Evolutionary conservation across 805 yeast species (phyloP).

Genomic region (Saccharomycopsis fibuligera): DNA sequence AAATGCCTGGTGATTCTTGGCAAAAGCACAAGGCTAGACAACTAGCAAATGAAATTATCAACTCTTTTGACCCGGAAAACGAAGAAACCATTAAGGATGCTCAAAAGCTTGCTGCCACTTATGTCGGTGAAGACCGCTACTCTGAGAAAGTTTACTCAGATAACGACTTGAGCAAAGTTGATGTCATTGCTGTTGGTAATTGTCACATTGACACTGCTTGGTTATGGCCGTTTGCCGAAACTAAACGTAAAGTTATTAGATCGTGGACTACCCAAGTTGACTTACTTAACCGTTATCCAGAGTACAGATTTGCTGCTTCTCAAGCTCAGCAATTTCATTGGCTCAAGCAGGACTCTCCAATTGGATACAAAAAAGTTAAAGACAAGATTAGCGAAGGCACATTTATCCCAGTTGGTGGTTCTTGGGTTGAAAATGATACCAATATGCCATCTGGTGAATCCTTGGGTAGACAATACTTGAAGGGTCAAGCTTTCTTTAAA

Average conservation of each 20-base stretch:
- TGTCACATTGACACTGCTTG: constrained; percentile 98
- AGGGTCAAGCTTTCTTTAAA: constrained; percentile 83
- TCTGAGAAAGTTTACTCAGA: constrained; percentile 54
- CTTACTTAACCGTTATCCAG: constrained; percentile 81
- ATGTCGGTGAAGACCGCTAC: constrained; percentile 62
- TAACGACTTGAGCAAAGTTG: constrained; percentile 33
- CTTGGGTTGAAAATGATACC: constrained; percentile 98
- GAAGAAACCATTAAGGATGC: constrained; percentile 51
- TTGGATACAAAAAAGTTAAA: constrained; percentile 56
- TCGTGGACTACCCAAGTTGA: constrained; percentile 93
- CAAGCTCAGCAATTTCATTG: constrained; percentile 96
- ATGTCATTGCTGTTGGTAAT: constrained; percentile 84
- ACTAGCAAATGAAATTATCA: constrained; percentile 76
- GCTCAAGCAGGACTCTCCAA: constrained; percentile 84
- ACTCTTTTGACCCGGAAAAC: constrained; percentile 63
- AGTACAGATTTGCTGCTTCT: constrained; percentile 88
- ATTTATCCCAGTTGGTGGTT: constrained; percentile 89
- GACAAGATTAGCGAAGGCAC: constrained; percentile 56
- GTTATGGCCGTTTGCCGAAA: constrained; percentile 99
- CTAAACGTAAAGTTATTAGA: constrained; percentile 85
- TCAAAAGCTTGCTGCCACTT: constrained; percentile 56
- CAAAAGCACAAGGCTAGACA: constrained; percentile 80
- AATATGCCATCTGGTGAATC: constrained; percentile 95
- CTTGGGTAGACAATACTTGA: constrained; percentile 75
- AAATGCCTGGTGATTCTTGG: constrained; percentile 66